Base-by-base conservation (phyloP, 257 asterid genomes). In the Ballota nigra region DNA sequence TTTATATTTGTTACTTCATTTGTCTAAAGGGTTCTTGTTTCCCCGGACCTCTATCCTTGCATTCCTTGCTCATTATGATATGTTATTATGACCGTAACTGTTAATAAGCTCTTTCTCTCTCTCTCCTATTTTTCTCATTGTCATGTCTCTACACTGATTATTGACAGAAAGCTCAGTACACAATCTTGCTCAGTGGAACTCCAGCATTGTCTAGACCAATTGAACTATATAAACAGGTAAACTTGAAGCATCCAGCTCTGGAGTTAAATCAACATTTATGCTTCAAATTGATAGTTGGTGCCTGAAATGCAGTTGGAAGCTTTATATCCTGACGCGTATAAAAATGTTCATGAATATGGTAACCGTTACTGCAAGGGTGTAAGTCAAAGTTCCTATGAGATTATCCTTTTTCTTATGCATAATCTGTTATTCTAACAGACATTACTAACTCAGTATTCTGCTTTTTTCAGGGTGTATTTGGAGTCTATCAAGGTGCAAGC, bases 331-430 rank as follows among this genome's bases (percentile, higher is more conserved):
- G 84, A 80, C 75, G 98, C 85, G 22, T 94, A 89, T 81, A 94
- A 79, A 74, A 94, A 80, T 64, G 89, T 94, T 63, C 96, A 86
- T 36, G 99, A 94, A 47, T 94, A 89, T 79, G 97, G 99, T 22
- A 84, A 72, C 75, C 97, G 99, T 20, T 94, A 94, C 74, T 94
- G 99, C 97, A 91, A 89, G 93, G 97, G 97, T 61, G 98, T 93
- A 93, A 87, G 98, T 85, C 71, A 47, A 73, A 63, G 40, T 63
- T 76, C 61, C 28, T 70, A 43, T 79, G 68, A 66, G 19, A 69
- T n/a, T 47, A 66, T 68, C 33, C 38, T 67, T 28, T 47, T 43
- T 60, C 36, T 19, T 57, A 13, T 57, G 34, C 38, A n/a, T 33
- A 20, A 28, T 78, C 41, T 68, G 19, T 66, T 67, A 69, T 34